phyloP scores from a whole-genome alignment of 768 basidiomycete genomes.

The Baorangia bicolor region DNA sequence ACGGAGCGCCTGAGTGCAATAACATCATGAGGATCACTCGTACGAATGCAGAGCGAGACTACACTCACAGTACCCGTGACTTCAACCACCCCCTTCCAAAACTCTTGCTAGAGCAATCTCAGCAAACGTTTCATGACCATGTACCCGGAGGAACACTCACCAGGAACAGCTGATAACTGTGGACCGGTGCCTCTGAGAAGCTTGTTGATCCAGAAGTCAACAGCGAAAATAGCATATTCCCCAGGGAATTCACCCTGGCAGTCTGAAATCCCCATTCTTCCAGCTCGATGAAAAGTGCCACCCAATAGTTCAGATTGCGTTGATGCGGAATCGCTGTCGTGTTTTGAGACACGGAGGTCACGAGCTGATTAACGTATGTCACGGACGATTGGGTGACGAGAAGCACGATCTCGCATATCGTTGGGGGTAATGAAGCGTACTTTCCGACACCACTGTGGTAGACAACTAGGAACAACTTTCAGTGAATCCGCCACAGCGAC shows the following conservation, averaged over 20 bases:
- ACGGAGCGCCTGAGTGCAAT: background rate
- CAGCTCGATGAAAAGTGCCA: background rate
- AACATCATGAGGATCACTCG: background rate
- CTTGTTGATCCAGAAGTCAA: background rate
- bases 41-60: background rate
- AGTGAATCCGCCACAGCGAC: background rate
- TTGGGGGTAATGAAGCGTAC: background rate
- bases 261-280: slow-evolving; percentile 1
- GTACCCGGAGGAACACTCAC: background rate
- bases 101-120: background rate
- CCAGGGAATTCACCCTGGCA: background rate
- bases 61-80: background rate
- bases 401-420: slow-evolving; percentile 3
- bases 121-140: no score
- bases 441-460: slow-evolving; percentile 1
- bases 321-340: background rate
- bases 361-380: background rate
- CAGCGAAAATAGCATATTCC: slow-evolving; percentile 1
- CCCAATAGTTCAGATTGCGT: slow-evolving; percentile 1
- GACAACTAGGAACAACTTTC: background rate
- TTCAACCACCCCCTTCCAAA: background rate
- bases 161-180: background rate
- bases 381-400: slow-evolving; percentile 1
- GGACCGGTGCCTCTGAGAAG: background rate
- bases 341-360: background rate